These are phyloP conservation scores for Penicillium atrosanguineum DNA, from an alignment of 495 filamentous ascomycete genomes.

Conservation along the genomic window DNA sequence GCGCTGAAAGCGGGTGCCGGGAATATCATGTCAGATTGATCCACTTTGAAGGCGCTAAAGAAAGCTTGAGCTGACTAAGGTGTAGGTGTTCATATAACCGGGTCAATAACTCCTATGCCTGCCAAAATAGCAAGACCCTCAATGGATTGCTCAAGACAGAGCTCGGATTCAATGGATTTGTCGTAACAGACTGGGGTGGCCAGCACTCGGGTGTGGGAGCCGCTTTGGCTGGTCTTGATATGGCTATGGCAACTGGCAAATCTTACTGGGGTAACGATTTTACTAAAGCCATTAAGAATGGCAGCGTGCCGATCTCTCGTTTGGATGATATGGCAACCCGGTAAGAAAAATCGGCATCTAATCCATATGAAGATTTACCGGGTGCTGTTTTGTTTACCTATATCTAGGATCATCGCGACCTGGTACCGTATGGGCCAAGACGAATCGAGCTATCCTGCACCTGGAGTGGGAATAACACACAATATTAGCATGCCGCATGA, in stretches of 20 bases:
- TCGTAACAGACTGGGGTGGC: slow-evolving; percentile 56
- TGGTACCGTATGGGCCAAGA: slow-evolving; percentile 57
- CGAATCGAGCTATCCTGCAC: slow-evolving; percentile 37
- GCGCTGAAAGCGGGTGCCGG: slow-evolving; percentile 51
- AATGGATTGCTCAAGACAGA: slow-evolving; percentile 58
- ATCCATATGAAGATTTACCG: too few relatives aligned
- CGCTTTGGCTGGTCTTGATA: slow-evolving; percentile 58
- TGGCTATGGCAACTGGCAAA: slow-evolving; percentile 50
- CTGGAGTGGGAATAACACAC: slow-evolving; percentile 48
- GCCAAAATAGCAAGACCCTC: slow-evolving; percentile 58
- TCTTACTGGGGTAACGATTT: slow-evolving; percentile 27
- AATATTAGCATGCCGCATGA: slow-evolving; percentile 73
- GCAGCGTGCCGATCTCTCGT: slow-evolving; percentile 42
- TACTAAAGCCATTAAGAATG: slow-evolving; percentile 44
- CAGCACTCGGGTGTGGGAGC: slow-evolving; percentile 54
- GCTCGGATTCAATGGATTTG: slow-evolving; percentile 52
- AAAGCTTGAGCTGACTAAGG: background rate
- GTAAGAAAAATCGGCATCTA: slow-evolving; percentile 1
- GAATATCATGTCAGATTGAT: slow-evolving; percentile 47
- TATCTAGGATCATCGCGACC: slow-evolving; percentile 41
- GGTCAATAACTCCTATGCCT: slow-evolving; percentile 63
- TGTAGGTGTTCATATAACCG: slow-evolving; percentile 51
- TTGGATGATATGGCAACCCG: slow-evolving; percentile 57
- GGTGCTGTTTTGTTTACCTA: too few relatives aligned
- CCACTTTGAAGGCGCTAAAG: too few relatives aligned